Evolutionary conservation across 2,329 filamentous ascomycete species (phyloP).

Genomic region (Alternaria solani): DNA sequence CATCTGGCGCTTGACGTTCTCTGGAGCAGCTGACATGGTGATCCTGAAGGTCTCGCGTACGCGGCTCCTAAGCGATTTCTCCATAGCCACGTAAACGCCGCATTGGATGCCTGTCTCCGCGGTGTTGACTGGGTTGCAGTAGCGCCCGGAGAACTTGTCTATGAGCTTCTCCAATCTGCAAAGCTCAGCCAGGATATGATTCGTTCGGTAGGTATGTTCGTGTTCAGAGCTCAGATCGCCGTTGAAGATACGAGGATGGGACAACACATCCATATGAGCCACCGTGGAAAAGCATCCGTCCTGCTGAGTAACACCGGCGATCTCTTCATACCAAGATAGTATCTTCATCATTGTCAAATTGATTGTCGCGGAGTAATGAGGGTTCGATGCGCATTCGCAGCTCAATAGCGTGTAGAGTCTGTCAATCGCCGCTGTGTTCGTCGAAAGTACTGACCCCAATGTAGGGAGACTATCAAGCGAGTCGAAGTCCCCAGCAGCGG

Average conservation of each 20-base stretch:
- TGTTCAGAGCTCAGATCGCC: slow-evolving; percentile 37
- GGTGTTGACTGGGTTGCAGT: slow-evolving; percentile 37
- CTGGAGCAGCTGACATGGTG: slow-evolving; percentile 47
- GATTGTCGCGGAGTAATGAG: slow-evolving; percentile 49
- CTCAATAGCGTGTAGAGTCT: slow-evolving; percentile 43
- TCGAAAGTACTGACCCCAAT: slow-evolving; percentile 42
- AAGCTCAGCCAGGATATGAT: slow-evolving; percentile 45
- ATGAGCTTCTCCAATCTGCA: slow-evolving; percentile 50
- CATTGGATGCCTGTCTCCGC: slow-evolving; percentile 39
- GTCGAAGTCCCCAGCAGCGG: slow-evolving; percentile 36
- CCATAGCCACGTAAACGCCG: slow-evolving; percentile 41
- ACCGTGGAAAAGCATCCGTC: slow-evolving; percentile 25
- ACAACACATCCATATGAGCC: slow-evolving; percentile 42
- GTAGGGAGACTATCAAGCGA: slow-evolving; percentile 36
- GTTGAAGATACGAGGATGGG: slow-evolving; percentile 35
- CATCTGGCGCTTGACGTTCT: slow-evolving; percentile 46
- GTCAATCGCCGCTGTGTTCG: slow-evolving; percentile 46
- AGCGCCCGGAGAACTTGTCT: slow-evolving; percentile 48
- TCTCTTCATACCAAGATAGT: slow-evolving; percentile 49
- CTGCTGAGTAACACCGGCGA: slow-evolving; percentile 37
- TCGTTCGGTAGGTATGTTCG: slow-evolving; percentile 43
- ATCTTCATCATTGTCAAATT: slow-evolving; percentile 47
- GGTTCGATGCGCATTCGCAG: slow-evolving; percentile 48
- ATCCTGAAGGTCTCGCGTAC: slow-evolving; percentile 49
- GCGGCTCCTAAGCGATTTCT: slow-evolving; percentile 44